Percentiles rank a stretch among this genome's conserved stretches.
phyloP scores from a whole-genome alignment of 257 asterid genomes.

The Solanum lycopersicoides region DNA sequence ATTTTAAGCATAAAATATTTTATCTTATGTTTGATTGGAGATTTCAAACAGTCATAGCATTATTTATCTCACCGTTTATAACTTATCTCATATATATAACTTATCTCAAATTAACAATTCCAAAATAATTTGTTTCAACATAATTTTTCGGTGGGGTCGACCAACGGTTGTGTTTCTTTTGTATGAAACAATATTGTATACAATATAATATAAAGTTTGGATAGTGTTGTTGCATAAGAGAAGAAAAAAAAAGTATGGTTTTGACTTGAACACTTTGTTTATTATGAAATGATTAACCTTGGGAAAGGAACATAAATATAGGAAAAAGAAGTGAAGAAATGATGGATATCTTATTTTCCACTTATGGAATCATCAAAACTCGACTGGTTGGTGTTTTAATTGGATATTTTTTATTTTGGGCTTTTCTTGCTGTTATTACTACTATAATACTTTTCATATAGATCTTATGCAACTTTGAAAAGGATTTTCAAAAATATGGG shows the following conservation, averaged over 20 bases:
- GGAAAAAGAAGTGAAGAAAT: neutral
- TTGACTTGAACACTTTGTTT: neutral
- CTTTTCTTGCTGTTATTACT: neutral
- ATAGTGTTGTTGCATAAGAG: neutral
- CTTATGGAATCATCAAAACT: neutral
- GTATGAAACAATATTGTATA: neutral
- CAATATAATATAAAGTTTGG: neutral
- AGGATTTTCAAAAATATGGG: too few relatives aligned
- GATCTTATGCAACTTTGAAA: too few relatives aligned
- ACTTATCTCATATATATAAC: neutral
- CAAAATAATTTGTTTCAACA: neutral
- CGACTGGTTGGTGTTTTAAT: neutral
- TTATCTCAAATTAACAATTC: too few relatives aligned
- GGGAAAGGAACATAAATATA: neutral
- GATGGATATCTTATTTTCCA: neutral
- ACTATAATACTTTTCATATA: too few relatives aligned
- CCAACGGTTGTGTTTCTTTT: neutral
- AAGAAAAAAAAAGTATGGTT: neutral
- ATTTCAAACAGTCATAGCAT: too few relatives aligned
- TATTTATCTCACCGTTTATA: too few relatives aligned
- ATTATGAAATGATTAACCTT: neutral
- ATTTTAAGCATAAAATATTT: too few relatives aligned
- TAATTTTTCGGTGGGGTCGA: neutral
- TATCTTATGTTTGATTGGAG: neutral
- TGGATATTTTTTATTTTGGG: neutral